These are phyloP conservation scores for Penicillium daleae DNA, from an alignment of 495 filamentous ascomycete genomes.

Conservation along the genomic window DNA sequence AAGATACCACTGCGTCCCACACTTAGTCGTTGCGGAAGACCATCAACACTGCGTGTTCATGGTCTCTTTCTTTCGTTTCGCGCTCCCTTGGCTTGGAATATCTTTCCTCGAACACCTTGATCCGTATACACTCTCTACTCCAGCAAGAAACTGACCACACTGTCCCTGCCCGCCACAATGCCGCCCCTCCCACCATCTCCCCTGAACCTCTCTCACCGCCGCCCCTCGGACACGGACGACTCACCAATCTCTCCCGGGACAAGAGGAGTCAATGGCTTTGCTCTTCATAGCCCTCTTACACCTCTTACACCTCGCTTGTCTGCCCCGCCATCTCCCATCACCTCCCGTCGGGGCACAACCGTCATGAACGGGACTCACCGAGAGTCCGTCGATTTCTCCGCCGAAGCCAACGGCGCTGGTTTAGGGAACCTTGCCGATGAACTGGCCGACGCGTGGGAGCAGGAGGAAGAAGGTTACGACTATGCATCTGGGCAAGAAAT, in stretches of 20 bases:
- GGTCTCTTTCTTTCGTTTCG: slow-evolving; percentile 13
- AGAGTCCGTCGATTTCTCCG: slow-evolving; percentile 48
- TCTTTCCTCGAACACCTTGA: neutral
- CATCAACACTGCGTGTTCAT: slow-evolving; percentile 18
- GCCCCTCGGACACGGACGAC: slow-evolving; percentile 64
- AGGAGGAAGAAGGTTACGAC: slow-evolving; percentile 59
- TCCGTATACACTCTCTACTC: neutral
- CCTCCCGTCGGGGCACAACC: slow-evolving; percentile 58
- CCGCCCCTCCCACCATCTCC: slow-evolving; percentile 60
- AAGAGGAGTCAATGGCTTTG: slow-evolving; percentile 39
- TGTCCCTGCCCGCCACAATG: slow-evolving; percentile 19
- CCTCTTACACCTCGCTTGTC: slow-evolving; percentile 56
- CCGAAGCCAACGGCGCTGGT: slow-evolving; percentile 54
- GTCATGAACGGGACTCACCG: slow-evolving; percentile 54
- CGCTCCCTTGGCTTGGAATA: slow-evolving; percentile 7
- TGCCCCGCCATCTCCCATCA: slow-evolving; percentile 61
- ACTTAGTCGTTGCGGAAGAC: slow-evolving; percentile 1
- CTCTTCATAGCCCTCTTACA: slow-evolving; percentile 43
- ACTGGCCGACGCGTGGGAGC: slow-evolving; percentile 60
- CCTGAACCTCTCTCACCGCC: slow-evolving; percentile 62
- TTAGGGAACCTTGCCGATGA: slow-evolving; percentile 87
- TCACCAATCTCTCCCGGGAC: slow-evolving; percentile 50
- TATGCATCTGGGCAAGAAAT: slow-evolving; percentile 48
- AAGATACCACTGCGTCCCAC: neutral
- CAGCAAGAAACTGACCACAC: slow-evolving; percentile 8